Conservation (phyloP, 1,284 basidiomycete genomes). For the Flammula alnicola region DNA sequence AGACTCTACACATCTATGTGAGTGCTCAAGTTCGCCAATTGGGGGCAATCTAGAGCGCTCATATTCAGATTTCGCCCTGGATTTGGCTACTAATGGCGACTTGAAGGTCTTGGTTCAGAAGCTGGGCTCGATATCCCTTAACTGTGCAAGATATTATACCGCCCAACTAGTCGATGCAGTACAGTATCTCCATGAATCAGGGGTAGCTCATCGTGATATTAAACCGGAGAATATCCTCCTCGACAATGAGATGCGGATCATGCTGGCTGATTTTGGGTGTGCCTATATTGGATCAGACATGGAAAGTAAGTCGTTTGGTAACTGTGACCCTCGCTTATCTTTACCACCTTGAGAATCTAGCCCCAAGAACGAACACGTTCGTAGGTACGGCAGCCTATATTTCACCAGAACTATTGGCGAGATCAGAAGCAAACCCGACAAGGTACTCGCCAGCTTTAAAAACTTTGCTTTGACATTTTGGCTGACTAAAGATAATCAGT, state of each 20-base stretch:
- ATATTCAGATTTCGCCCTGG: slow-evolving; percentile 84
- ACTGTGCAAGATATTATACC: slow-evolving; percentile 80
- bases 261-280: slow-evolving; percentile 97
- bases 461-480: slow-evolving; percentile 5
- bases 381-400: slow-evolving; percentile 98
- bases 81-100: slow-evolving; percentile 90
- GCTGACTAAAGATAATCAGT: slow-evolving; percentile 44
- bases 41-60: slow-evolving; percentile 9
- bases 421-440: slow-evolving; percentile 70
- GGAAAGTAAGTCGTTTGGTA: slow-evolving; percentile 22
- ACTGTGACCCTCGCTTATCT: slow-evolving; percentile 9
- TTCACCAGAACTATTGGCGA: slow-evolving; percentile 86
- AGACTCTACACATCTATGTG: slow-evolving; percentile 84
- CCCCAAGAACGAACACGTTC: slow-evolving; percentile 70
- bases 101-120: slow-evolving; percentile 80
- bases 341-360: slow-evolving; percentile 44
- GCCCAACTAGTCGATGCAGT: slow-evolving; percentile 90
- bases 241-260: slow-evolving; percentile 84
- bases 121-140: slow-evolving; percentile 81
- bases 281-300: slow-evolving; percentile 38
- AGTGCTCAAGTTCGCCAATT: slow-evolving; percentile 36
- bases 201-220: slow-evolving; percentile 90
- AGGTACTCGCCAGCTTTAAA: slow-evolving; percentile 50
- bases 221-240: slow-evolving; percentile 95
- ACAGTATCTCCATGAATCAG: slow-evolving; percentile 87